A percentile compares a stretch with the other conserved stretches of the same genome.
These are phyloP conservation scores for Backusella tuberculispora DNA, from an alignment of 192 early-diverging fungal species.

Conservation along the genomic window DNA sequence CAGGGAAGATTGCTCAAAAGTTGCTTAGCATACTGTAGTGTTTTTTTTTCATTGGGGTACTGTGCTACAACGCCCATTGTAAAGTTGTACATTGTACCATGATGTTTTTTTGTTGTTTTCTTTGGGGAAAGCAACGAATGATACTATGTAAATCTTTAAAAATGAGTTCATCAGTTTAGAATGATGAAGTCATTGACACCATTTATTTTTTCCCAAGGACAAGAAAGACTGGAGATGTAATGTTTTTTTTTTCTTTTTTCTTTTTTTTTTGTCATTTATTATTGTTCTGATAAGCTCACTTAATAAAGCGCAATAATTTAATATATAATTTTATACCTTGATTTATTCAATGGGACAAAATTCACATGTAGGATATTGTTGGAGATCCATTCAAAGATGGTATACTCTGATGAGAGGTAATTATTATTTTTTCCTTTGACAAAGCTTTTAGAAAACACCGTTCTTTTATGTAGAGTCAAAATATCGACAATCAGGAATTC, in stretches of 20 bases:
- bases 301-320: neutral
- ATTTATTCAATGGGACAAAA: neutral
- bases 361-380: neutral
- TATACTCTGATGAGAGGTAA: neutral
- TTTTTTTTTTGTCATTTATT: neutral
- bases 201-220: slow-evolving; percentile 4
- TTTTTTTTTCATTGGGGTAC: neutral
- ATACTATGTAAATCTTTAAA: neutral
- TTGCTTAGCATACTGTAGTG: neutral
- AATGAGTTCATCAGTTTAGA: slow-evolving; percentile 7
- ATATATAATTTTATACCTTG: neutral
- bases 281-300: neutral
- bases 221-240: slow-evolving; percentile 6
- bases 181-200: slow-evolving; percentile 1
- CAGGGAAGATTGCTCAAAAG: neutral
- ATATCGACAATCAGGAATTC: neutral
- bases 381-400: neutral
- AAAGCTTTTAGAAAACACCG: neutral
- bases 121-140: neutral
- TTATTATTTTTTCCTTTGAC: neutral
- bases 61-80: neutral
- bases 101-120: neutral
- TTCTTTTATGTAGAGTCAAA: neutral
- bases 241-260: neutral
- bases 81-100: slow-evolving; percentile 7